A percentile compares a stretch with the other conserved stretches of the same genome.
Evolutionary conservation across 2,329 filamentous ascomycete genomes (phyloP).

Genomic region (Decorospora gaudefroyi): DNA sequence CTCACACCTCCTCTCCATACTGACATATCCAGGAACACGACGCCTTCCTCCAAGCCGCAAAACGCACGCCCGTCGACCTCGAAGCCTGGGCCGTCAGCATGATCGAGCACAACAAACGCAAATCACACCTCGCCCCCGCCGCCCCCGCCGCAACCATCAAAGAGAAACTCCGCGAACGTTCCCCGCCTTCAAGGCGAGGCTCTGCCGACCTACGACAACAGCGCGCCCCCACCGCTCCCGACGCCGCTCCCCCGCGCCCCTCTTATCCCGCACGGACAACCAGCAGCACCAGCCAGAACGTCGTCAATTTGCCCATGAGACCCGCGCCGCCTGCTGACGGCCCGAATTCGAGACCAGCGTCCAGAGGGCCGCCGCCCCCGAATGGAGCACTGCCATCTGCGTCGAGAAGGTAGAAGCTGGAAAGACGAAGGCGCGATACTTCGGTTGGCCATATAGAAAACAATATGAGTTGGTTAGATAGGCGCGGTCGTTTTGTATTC

Average conservation of each 20-base stretch:
- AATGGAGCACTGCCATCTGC: slow-evolving; percentile 36
- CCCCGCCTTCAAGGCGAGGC: slow-evolving; percentile 33
- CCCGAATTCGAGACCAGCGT: slow-evolving; percentile 31
- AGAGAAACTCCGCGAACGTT: slow-evolving; percentile 46
- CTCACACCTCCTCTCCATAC: background rate
- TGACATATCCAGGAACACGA: slow-evolving; percentile 73
- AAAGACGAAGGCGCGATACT: no score
- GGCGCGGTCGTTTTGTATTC: no score
- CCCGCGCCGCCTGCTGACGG: slow-evolving; percentile 48
- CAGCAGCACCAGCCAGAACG: slow-evolving; percentile 46
- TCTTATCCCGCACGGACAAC: slow-evolving; percentile 51
- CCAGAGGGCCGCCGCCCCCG: slow-evolving; percentile 28
- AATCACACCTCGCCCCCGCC: slow-evolving; percentile 84
- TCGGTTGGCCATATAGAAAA: no score
- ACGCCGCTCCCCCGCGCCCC: slow-evolving; percentile 45
- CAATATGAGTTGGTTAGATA: no score
- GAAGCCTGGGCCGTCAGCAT: slow-evolving; percentile 91
- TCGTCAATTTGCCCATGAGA: slow-evolving; percentile 54
- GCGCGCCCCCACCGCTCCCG: slow-evolving; percentile 32
- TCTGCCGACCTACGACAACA: slow-evolving; percentile 31
- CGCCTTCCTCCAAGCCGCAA: slow-evolving; percentile 92
- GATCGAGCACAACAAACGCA: slow-evolving; percentile 94
- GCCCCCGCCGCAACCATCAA: slow-evolving; percentile 66
- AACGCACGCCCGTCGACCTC: slow-evolving; percentile 92
- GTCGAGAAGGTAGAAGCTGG: no score